A percentile compares a stretch with the other conserved stretches of the same genome.
Evolutionary conservation across 768 basidiomycete species (phyloP).

Genomic region (Tremella mesenterica): DNA sequence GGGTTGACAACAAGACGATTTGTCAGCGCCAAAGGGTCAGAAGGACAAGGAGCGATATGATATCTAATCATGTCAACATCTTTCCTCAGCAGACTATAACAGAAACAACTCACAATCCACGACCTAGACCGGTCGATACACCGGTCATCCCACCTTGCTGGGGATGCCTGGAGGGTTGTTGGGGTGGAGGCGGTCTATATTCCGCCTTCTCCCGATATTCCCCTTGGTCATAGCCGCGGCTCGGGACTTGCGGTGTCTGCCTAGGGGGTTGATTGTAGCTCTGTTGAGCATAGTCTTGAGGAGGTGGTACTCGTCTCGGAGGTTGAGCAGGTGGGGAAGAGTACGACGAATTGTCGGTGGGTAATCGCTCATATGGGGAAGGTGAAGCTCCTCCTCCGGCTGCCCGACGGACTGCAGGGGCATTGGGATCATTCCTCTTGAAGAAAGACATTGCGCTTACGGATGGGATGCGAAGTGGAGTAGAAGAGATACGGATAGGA

Average conservation of each 20-base stretch:
- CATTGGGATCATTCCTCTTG: constrained; percentile 33
- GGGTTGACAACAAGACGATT: constrained; percentile 76
- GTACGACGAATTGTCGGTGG: constrained; percentile 25
- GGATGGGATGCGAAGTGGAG: background rate
- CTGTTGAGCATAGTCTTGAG: constrained; percentile 4
- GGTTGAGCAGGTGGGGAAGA: constrained; percentile 15
- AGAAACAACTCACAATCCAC: constrained; percentile 6
- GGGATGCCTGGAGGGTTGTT: constrained; percentile 1
- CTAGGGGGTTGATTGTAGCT: constrained; percentile 4
- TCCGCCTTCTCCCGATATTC: constrained; percentile 27
- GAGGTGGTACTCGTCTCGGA: constrained; percentile 13
- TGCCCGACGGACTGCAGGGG: constrained; percentile 32
- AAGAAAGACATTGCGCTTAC: constrained; percentile 42
- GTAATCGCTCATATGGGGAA: constrained; percentile 33
- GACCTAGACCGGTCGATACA: constrained; percentile 4
- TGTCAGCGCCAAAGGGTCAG: constrained; percentile 60
- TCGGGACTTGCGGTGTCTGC: constrained; percentile 3
- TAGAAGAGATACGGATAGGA: background rate
- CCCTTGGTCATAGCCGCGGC: constrained; percentile 9
- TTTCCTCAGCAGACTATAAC: constrained; percentile 18
- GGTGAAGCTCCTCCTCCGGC: constrained; percentile 7
- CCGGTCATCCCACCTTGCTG: constrained; percentile 11
- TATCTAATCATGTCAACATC: constrained; percentile 25
- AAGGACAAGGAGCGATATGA: constrained; percentile 56
- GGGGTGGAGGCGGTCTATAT: constrained; percentile 14